Evolutionary conservation across 768 basidiomycete genomes (phyloP), one percentile per base, ranked within the genome.

Genomic region (Pisolithus sp.): DNA sequence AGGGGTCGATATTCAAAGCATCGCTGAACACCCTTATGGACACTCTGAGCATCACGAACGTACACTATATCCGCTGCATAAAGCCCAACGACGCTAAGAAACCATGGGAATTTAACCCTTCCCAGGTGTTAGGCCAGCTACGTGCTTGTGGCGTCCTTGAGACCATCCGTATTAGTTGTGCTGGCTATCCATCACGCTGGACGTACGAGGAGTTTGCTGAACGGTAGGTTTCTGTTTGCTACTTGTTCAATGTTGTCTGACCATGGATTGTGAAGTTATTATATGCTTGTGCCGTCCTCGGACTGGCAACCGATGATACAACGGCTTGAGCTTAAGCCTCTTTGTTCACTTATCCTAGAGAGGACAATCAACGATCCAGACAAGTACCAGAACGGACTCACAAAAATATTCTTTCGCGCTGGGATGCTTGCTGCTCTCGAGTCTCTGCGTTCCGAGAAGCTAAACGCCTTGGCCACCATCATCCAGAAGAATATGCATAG

Each of bases 41-140:
- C 36, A 99, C 96, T 0, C 85, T 99, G 57, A 87, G 90, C 61
- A 86, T 90, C 53, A 99, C 96, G 12, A 97, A 99, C 62, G 96
- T 97, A 0, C 96, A 99, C 65, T 99, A 99, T 65, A 99, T 99
- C 63, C 84, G 96, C 44, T 99, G 96, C 68, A 98, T 99, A 75
- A 99, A 99, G 68, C 96, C 96, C 2, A 99, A 99, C 66, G 96
- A 99, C 63, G 78, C 80, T 57, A 99, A 99, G 74, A 83, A 78
- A 49, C 93, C 96, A 36, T 99, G 96, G 96, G 92, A 93, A 65
- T 94, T 97, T 63, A 83, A 87, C 26, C 91, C 94, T 30, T 91
- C 94, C 60, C 93, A 98, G 66, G 96, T 99, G 15, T 71, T 99
- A 41, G 84, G 91, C 18, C 96, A 99, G 67, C 73, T 99, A 26